phyloP scores from a whole-genome alignment of 176 grass and related monocot genomes.

The Pharus latifolius region DNA sequence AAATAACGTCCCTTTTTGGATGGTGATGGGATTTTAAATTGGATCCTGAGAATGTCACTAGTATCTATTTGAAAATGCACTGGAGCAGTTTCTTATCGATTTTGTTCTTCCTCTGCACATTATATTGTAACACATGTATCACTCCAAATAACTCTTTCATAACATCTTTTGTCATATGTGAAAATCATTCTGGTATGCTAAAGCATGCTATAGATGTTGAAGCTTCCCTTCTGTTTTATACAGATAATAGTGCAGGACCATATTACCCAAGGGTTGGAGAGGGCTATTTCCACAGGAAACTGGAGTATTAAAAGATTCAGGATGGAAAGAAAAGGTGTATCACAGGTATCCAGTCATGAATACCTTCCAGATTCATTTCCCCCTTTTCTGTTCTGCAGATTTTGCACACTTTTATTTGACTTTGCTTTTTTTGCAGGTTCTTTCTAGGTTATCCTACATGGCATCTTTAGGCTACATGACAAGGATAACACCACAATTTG shows the following conservation, averaged over 20 bases:
- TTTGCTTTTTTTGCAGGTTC: conserved; percentile 36
- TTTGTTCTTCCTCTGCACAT: conserved; percentile 8
- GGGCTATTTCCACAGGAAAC: conserved; percentile 86
- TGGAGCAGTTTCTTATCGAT: neutral
- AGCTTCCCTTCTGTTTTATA: neutral
- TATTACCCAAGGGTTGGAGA: conserved; percentile 77
- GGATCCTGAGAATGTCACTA: neutral
- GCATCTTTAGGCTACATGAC: conserved; percentile 93
- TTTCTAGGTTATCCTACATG: conserved; percentile 91
- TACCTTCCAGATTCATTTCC: neutral
- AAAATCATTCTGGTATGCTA: neutral
- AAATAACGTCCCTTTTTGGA: conserved; percentile 5
- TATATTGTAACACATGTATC: neutral
- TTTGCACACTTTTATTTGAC: neutral
- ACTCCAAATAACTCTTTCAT: neutral
- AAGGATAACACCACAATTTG: conserved; percentile 95
- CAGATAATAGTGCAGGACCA: conserved; percentile 21
- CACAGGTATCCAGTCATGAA: conserved; percentile 53
- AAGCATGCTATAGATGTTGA: neutral
- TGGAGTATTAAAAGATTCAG: conserved; percentile 93
- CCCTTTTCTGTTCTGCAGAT: neutral
- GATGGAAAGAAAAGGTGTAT: conserved; percentile 96
- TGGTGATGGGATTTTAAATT: neutral
- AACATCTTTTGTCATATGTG: neutral
- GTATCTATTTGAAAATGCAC: neutral